Evolutionary conservation across 108 stramenopile genomes (phyloP).

Genomic region (Cyclotella baltica): DNA sequence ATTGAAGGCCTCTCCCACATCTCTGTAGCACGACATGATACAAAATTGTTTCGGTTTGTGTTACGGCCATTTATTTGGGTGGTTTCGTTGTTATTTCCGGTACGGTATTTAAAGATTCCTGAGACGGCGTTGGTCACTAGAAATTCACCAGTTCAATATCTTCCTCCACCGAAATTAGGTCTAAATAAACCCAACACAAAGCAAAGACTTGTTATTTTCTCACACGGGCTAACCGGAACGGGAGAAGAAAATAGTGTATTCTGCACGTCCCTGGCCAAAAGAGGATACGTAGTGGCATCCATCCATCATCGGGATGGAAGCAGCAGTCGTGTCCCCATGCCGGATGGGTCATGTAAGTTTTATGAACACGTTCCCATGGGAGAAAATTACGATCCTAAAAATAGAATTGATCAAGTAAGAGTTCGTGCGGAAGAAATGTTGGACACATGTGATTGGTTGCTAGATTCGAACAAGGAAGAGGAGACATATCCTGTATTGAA

Average conservation of each 20-base stretch:
- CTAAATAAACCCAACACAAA: background rate
- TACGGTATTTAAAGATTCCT: conserved; percentile 43
- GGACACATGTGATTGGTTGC: conserved; percentile 38
- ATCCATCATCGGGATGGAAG: conserved; percentile 71
- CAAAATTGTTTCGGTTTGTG: conserved; percentile 27
- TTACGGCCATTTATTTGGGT: conserved; percentile 37
- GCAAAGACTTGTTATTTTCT: conserved; percentile 63
- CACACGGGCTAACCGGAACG: conserved; percentile 69
- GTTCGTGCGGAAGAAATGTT: conserved; percentile 50
- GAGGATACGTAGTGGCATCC: conserved; percentile 58
- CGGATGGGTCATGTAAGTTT: conserved; percentile 47
- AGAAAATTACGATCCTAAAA: conserved; percentile 48
- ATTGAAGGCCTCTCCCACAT: conserved; percentile 44
- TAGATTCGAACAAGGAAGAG: conserved; percentile 7
- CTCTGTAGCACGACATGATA: conserved; percentile 32
- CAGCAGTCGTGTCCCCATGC: conserved; percentile 49
- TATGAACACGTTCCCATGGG: conserved; percentile 54
- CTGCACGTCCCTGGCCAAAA: conserved; percentile 55
- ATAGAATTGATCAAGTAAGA: conserved; percentile 58
- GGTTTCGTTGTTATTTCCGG: conserved; percentile 31
- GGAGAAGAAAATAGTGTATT: conserved; percentile 64
- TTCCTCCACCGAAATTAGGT: background rate
- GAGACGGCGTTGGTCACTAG: conserved; percentile 21
- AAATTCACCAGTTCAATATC: conserved; percentile 18
- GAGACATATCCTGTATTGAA: conserved; percentile 25